Evolutionary conservation across 176 grass and related monocot species (phyloP).

Genomic region (Paspalum vaginatum): DNA sequence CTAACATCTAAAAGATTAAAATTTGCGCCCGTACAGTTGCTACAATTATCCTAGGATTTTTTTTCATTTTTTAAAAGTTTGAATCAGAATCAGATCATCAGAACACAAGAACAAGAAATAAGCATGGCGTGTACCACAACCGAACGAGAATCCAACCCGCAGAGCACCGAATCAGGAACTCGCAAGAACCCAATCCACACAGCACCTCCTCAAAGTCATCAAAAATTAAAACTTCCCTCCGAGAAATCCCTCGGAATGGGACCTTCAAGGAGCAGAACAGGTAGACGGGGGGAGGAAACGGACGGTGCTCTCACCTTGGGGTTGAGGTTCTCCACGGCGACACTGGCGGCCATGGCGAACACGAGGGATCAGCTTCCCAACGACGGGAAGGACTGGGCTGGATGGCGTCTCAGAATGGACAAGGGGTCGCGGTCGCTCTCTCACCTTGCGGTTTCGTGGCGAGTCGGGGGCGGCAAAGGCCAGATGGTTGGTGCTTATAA

Average conservation of each 20-base stretch:
- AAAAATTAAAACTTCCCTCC: conserved; percentile 31
- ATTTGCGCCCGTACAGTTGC: not conserved
- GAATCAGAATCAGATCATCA: not conserved
- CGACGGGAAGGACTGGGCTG: not conserved
- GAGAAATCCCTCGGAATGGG: not conserved
- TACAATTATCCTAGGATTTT: not conserved
- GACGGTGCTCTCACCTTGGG: conserved; percentile 45
- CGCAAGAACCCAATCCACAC: not conserved
- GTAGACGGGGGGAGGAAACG: not conserved
- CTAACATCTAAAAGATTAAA: conserved; percentile 1
- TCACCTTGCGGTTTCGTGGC: conserved; percentile 31
- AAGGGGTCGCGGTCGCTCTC: not conserved
- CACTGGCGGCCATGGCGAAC: conserved; percentile 42
- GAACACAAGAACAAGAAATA: conserved; percentile 16
- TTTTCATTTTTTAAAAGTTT: not conserved
- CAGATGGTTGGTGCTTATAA: conserved; percentile 38
- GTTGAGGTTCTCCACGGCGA: conserved; percentile 60
- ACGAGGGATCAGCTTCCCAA: conserved; percentile 5
- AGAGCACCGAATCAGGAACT: conserved; percentile 10
- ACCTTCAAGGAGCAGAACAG: not conserved
- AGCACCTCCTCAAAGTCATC: not conserved
- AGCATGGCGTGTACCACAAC: not conserved
- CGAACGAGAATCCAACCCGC: not conserved
- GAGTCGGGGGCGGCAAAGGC: conserved; percentile 37
- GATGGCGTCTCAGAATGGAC: not conserved